A percentile compares a stretch with the other conserved stretches of the same genome.
These are phyloP conservation scores for Arabidopsis arenosa DNA, from an alignment of 345 rosid species.

Conservation along the genomic window DNA sequence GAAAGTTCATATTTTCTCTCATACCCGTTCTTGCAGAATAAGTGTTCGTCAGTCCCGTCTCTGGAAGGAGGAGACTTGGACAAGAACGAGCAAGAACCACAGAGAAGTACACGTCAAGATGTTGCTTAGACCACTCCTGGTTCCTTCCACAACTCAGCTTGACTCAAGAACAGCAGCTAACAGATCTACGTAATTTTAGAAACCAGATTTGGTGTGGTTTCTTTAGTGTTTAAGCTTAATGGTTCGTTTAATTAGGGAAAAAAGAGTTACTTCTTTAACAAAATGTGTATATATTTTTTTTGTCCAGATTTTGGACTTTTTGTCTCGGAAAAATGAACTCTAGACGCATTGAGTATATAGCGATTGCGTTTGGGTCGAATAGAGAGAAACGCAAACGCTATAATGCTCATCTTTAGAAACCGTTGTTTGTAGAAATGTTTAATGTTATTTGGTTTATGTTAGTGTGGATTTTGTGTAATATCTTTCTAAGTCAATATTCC, in stretches of 20 bases:
- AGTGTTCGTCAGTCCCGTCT: conserved; percentile 55
- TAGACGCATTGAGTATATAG: background rate
- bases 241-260: conserved; percentile 8
- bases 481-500: no score
- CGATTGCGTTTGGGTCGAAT: conserved; percentile 3
- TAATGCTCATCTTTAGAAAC: background rate
- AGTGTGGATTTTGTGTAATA: background rate
- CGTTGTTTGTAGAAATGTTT: background rate
- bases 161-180: conserved; percentile 26
- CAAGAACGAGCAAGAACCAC: conserved; percentile 53
- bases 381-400: conserved; percentile 9
- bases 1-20: background rate
- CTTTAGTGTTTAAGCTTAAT: conserved; percentile 17
- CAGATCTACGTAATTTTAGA: conserved; percentile 33
- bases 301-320: conserved; percentile 3
- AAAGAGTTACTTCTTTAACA: background rate
- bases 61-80: conserved; percentile 56
- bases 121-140: conserved; percentile 46
- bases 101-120: conserved; percentile 35
- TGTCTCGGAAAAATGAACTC: background rate
- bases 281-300: conserved; percentile 16
- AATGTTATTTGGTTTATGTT: background rate
- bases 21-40: conserved; percentile 56
- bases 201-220: conserved; percentile 14
- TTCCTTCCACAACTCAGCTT: conserved; percentile 40